Percentiles rank a stretch among this genome's conserved stretches.
Evolutionary conservation across 345 rosid species (phyloP).

Genomic region (Schrenkiella parvula): DNA sequence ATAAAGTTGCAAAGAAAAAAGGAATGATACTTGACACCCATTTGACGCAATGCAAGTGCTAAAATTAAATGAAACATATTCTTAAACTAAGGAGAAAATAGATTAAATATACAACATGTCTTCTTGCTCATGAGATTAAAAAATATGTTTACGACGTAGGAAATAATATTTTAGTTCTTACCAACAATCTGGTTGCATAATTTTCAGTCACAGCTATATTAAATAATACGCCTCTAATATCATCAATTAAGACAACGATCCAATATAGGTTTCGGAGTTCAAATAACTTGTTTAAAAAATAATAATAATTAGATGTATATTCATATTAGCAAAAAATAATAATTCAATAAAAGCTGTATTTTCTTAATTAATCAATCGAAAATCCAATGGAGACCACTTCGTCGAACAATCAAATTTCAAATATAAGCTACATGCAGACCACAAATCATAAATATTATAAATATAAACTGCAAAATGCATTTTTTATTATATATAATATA

Average conservation of each 20-base stretch:
- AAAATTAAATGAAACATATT: neutral
- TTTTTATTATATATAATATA: neutral
- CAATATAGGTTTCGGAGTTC: neutral
- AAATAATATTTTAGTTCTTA: neutral
- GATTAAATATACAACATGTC: neutral
- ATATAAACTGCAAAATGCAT: constrained; percentile 10
- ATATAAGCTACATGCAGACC: constrained; percentile 33
- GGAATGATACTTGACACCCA: constrained; percentile 25
- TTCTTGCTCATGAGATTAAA: neutral
- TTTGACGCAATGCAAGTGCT: constrained; percentile 20
- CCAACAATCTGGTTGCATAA: neutral
- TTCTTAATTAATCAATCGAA: neutral
- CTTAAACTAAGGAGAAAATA: neutral
- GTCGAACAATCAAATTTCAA: neutral
- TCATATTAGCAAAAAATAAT: too few relatives aligned
- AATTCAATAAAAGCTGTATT: too few relatives aligned
- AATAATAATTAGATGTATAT: too few relatives aligned
- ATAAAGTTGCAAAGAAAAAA: constrained; percentile 22
- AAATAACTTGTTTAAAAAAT: too few relatives aligned
- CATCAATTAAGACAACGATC: neutral
- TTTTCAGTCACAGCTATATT: neutral
- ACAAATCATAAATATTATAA: constrained; percentile 5
- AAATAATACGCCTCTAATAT: neutral
- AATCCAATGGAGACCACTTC: neutral
- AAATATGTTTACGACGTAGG: constrained; percentile 5